Conservation (phyloP, 2,329 filamentous ascomycete genomes). For the Colletotrichum magnum region DNA sequence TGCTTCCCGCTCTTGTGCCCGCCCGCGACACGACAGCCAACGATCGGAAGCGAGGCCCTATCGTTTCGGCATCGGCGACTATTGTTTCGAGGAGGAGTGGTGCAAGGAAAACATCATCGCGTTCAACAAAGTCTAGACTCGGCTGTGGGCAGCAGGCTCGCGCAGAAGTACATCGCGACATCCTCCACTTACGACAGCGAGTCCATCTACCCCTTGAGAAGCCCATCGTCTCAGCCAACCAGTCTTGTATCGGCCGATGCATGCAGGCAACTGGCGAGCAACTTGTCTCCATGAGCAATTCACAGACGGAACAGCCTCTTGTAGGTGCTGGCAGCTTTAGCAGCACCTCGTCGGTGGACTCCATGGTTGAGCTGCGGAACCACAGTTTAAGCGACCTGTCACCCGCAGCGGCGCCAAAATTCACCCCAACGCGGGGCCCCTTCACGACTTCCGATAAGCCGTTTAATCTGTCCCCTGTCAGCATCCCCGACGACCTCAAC, state of each 20-base stretch:
- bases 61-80: slow-evolving; percentile 43
- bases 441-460: slow-evolving; percentile 34
- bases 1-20: slow-evolving; percentile 57
- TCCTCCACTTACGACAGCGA: slow-evolving; percentile 45
- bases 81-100: slow-evolving; percentile 50
- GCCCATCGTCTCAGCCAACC: slow-evolving; percentile 3
- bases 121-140: slow-evolving; percentile 40
- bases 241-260: slow-evolving; percentile 18
- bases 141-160: background rate
- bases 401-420: slow-evolving; percentile 45
- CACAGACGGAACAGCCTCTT: slow-evolving; percentile 24
- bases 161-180: slow-evolving; percentile 41
- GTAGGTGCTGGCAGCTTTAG: slow-evolving; percentile 46
- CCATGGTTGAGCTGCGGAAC: slow-evolving; percentile 43
- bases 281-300: slow-evolving; percentile 22
- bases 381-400: slow-evolving; percentile 45
- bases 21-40: slow-evolving; percentile 48
- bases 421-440: slow-evolving; percentile 47
- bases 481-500: slow-evolving; percentile 43
- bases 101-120: slow-evolving; percentile 55
- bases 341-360: slow-evolving; percentile 43
- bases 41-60: slow-evolving; percentile 68
- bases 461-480: slow-evolving; percentile 42
- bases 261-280: slow-evolving; percentile 20
- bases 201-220: slow-evolving; percentile 47